Evolutionary conservation across 1,139 yeast genomes (phyloP), one percentile per base, ranked within the genome.

Genomic region (Diutina pseudorugosa): DNA sequence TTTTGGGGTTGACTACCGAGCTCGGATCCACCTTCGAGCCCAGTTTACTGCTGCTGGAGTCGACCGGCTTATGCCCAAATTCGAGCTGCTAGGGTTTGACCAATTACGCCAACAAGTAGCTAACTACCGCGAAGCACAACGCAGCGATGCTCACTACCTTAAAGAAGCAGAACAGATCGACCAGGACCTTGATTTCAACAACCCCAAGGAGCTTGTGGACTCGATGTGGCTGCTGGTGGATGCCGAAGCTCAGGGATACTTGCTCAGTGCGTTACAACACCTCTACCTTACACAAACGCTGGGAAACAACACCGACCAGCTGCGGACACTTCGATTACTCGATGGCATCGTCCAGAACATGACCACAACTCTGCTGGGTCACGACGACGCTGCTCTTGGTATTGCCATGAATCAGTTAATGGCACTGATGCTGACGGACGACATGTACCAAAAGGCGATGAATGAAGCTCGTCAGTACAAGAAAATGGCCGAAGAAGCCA

Each of bases 341-440:
- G 95, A 91, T 68, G 91, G 91, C 1, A 75, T 93, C 57, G 78
- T 90, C 25, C 85, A 93, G 33, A 88, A 88, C 62, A 82, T 93
- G 8, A n/a, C 33, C 19, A 11, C 47, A 12, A 9, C 8, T 11
- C 81, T 93, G 3, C 76, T 83, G 77, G 73, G 67, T 3, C 83
- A 85, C 21, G 83, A 84, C 56, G 88, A 85, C 47, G 77, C 91
- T 8, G 87, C 90, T 5, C 77, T 90, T 60, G 89, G 87, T 52
- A 82, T 89, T 58, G 91, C 96, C 0, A 86, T 93, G 44, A 94
- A 89, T 61, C 75, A 85, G 56, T 73, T 93, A 53, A 76, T 82
- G 56, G 82, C 89, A 52, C 78, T 90, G n/a, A 76, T 91, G 65
- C 84, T 84, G 59, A 88, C 96, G 0, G 98, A 93, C 66, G 96